These are phyloP conservation scores for Misopates orontium DNA, from an alignment of 257 asterid species.

Conservation along the genomic window DNA sequence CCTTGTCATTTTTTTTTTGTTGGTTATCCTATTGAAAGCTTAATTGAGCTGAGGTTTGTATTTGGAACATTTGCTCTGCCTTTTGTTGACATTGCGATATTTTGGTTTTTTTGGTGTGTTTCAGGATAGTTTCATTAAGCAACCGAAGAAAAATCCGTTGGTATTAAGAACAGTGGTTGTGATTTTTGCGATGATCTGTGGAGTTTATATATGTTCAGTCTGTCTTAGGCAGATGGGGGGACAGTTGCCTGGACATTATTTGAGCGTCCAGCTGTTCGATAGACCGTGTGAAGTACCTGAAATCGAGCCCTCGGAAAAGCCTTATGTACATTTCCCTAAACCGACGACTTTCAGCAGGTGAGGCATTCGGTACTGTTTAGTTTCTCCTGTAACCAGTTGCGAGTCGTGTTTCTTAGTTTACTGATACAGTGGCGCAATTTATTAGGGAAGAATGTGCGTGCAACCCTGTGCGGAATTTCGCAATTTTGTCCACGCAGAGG, in stretches of 20 bases:
- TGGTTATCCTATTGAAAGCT: conserved; percentile 17
- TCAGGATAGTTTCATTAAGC: conserved; percentile 69
- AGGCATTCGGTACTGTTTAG: conserved; percentile 15
- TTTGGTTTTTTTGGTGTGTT: conserved; percentile 24
- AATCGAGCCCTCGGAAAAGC: conserved; percentile 61
- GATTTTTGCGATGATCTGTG: conserved; percentile 73
- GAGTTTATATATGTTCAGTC: conserved; percentile 69
- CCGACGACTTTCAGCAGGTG: conserved; percentile 83
- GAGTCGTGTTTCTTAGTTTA: conserved; percentile 9
- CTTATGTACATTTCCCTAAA: conserved; percentile 67
- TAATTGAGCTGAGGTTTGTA: conserved; percentile 7
- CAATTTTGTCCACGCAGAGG: conserved; percentile 88
- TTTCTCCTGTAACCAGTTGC: conserved; percentile 1
- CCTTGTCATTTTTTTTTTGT: neutral
- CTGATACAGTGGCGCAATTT: conserved; percentile 28
- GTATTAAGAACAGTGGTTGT: conserved; percentile 69
- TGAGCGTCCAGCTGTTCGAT: conserved; percentile 44
- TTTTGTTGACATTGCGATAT: conserved; percentile 15
- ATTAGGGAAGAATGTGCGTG: conserved; percentile 81
- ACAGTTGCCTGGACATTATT: conserved; percentile 32
- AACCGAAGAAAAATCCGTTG: conserved; percentile 65
- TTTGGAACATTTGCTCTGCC: neutral
- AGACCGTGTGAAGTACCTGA: conserved; percentile 52
- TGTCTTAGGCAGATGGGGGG: conserved; percentile 68
- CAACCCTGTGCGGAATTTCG: conserved; percentile 77